phyloP scores from a whole-genome alignment of 1,139 yeast genomes.

The Saccharomyces hybrid region DNA sequence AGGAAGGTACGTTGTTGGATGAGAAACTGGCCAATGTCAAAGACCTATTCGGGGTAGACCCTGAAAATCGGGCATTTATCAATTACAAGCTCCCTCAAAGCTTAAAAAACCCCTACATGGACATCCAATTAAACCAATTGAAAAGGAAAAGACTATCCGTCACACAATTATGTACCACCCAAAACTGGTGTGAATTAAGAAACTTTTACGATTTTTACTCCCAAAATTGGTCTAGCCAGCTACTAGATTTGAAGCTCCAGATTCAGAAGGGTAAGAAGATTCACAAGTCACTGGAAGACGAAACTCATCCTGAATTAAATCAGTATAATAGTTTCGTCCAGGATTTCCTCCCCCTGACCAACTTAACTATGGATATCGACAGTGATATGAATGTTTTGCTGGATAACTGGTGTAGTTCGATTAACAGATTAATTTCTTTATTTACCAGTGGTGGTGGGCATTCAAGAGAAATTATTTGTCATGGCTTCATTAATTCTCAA shows the following conservation, averaged over 20 bases:
- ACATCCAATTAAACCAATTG: conserved; percentile 7
- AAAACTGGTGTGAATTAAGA: conserved; percentile 46
- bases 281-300: conserved; percentile 39
- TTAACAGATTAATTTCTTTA: conserved; percentile 35
- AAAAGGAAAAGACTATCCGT: conserved; percentile 30
- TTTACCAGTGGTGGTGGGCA: conserved; percentile 37
- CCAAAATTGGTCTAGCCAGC: neutral
- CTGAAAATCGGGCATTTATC: conserved; percentile 5
- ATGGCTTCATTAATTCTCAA: conserved; percentile 40
- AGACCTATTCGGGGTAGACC: conserved; percentile 7
- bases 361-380: neutral
- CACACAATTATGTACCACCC: conserved; percentile 39
- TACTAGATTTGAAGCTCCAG: conserved; percentile 28
- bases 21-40: conserved; percentile 10
- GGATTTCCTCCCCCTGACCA: conserved; percentile 8
- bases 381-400: conserved; percentile 28
- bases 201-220: conserved; percentile 40
- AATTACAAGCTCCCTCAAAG: conserved; percentile 7
- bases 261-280: conserved; percentile 36
- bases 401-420: conserved; percentile 33
- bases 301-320: conserved; percentile 29
- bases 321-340: neutral
- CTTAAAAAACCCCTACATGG: conserved; percentile 15
- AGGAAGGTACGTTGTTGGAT: conserved; percentile 7
- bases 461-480: conserved; percentile 54